These are phyloP conservation scores for Saccharomycopsis fermentans DNA, from an alignment of 805 yeast species.

Conservation along the genomic window DNA sequence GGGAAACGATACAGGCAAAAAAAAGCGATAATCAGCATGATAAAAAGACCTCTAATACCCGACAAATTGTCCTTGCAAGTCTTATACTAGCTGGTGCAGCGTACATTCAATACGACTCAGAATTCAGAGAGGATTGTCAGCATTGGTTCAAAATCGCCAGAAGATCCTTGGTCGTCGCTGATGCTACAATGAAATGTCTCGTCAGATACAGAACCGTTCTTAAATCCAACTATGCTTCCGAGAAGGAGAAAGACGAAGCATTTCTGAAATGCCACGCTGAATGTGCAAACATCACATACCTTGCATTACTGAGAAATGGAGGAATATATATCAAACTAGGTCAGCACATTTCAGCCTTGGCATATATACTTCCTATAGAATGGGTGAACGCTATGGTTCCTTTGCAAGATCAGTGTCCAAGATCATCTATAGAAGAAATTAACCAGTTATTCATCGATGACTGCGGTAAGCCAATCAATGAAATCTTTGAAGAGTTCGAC, in stretches of 20 bases:
- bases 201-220: constrained; percentile 53
- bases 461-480: constrained; percentile 48
- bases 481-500: constrained; percentile 57
- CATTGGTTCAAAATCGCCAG: constrained; percentile 31
- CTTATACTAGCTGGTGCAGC: constrained; percentile 26
- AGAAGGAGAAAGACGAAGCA: constrained; percentile 40
- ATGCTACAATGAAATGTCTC: constrained; percentile 68
- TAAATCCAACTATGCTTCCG: constrained; percentile 30
- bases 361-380: constrained; percentile 80
- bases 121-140: constrained; percentile 26
- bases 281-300: constrained; percentile 71
- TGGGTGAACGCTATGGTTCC: constrained; percentile 96
- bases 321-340: constrained; percentile 93
- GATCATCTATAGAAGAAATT: constrained; percentile 62
- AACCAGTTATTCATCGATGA: constrained; percentile 57
- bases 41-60: neutral
- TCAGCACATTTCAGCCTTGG: constrained; percentile 87
- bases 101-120: constrained; percentile 23
- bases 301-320: constrained; percentile 76
- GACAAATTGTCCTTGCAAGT: neutral
- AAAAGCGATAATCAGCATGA: too few relatives aligned
- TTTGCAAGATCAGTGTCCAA: constrained; percentile 83
- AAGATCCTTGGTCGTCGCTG: constrained; percentile 52
- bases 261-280: constrained; percentile 55
- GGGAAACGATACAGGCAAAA: too few relatives aligned